Evolutionary conservation across 306 rosid species (phyloP).

Genomic region (Pyrus pyrifolia): DNA sequence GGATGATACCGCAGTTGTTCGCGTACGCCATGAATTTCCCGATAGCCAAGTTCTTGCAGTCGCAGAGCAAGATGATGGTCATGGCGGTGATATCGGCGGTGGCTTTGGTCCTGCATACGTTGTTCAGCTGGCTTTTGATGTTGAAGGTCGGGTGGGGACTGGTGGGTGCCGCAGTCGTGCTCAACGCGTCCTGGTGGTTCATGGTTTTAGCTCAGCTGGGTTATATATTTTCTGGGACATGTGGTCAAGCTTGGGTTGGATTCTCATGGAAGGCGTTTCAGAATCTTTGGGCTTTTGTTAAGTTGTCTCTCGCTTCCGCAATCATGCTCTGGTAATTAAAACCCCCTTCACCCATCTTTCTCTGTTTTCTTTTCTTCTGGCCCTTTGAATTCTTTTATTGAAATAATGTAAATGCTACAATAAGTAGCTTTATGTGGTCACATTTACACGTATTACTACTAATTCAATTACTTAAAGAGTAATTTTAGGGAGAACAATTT

Average conservation of each 20-base stretch:
- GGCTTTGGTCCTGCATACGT: slow-evolving; percentile 47
- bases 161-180: slow-evolving; percentile 65
- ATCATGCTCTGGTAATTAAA: slow-evolving; percentile 67
- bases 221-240: slow-evolving; percentile 52
- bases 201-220: slow-evolving; percentile 52
- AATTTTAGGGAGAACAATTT: too few relatives aligned
- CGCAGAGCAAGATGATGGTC: slow-evolving; percentile 86
- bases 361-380: too few relatives aligned
- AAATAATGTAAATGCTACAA: too few relatives aligned
- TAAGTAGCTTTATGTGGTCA: too few relatives aligned
- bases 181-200: slow-evolving; percentile 72
- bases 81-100: slow-evolving; percentile 69
- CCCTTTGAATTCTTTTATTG: too few relatives aligned
- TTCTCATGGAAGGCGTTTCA: slow-evolving; percentile 67
- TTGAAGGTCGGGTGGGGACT: slow-evolving; percentile 56
- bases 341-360: neutral
- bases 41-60: slow-evolving; percentile 64
- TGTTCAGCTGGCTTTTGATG: slow-evolving; percentile 73
- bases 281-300: slow-evolving; percentile 58
- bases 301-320: slow-evolving; percentile 69
- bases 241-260: slow-evolving; percentile 73
- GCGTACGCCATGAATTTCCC: slow-evolving; percentile 83
- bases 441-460: too few relatives aligned
- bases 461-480: too few relatives aligned
- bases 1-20: slow-evolving; percentile 88